Base-by-base conservation (phyloP, 2,329 filamentous ascomycete species). In the Tolypocladium tundrense region DNA sequence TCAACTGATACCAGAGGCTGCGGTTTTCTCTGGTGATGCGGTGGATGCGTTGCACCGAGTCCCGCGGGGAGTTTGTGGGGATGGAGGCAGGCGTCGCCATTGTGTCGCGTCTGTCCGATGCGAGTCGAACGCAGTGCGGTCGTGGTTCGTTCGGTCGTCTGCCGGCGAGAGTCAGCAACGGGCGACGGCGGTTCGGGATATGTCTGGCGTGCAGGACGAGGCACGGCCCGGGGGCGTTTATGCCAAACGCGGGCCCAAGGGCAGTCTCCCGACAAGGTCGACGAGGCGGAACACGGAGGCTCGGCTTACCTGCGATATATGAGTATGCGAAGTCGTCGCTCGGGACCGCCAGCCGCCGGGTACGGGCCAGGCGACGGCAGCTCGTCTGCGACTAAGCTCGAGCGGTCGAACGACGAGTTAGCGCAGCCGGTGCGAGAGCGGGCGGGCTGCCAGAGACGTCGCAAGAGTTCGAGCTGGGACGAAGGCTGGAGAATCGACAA, bases 1-100 rank as follows among this genome's bases (percentile, higher is more conserved):
- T 85, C 72, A 97, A 78, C 63, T 83, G 80, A 73, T 97, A 97
- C 69, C 85, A 90, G 64, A 97, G 82, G 62, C 80, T 85, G 65
- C 89, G 85, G 61, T 90, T 90, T 66, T 88, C 86, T 65, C 85
- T 85, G 48, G 90, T 96, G 56, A 68, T 63, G 53, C 74, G 72
- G 54, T 73, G 71, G 56, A 74, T 69, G 57, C 82, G 77, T 55
- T 88, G 79, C 60, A 71, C 64, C 53, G 70, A 66, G 55, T 78
- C 70, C 62, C 67, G 70, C 58, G 65, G 57, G 52, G 62, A 59
- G 55, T 70, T 67, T 19, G 63, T 58, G 52, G 67, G 67, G 40
- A 69, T 68, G 52, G 60, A 55, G 27, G 70, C 63, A 43, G 69
- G 63, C 37, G 70, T 73, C 55, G 71, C 68, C 69, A 73, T 73